A percentile compares a stretch with the other conserved stretches of the same genome.
These are phyloP conservation scores for Fusarium gaditjirri DNA, from an alignment of 2,329 filamentous ascomycete species.

Conservation along the genomic window DNA sequence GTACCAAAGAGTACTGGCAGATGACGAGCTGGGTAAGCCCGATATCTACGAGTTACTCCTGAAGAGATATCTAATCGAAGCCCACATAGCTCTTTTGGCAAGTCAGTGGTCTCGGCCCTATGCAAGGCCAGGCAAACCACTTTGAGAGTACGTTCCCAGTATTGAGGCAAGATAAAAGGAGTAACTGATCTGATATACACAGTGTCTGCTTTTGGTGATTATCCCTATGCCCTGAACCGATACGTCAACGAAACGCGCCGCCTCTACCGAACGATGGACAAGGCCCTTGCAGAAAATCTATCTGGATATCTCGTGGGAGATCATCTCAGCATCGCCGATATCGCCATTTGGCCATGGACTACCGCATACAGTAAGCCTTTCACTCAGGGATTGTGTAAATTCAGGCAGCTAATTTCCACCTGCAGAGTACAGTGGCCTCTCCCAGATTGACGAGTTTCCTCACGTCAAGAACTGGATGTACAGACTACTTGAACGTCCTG, in stretches of 20 bases:
- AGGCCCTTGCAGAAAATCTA: slow-evolving; percentile 67
- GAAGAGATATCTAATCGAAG: not conserved
- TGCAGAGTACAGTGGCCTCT: slow-evolving; percentile 48
- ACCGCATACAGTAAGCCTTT: slow-evolving; percentile 57
- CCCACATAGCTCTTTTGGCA: slow-evolving; percentile 70
- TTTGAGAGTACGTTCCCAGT: slow-evolving; percentile 66
- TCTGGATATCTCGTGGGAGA: slow-evolving; percentile 73
- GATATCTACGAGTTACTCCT: not conserved
- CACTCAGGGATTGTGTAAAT: not conserved
- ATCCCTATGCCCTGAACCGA: slow-evolving; percentile 82
- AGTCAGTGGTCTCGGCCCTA: slow-evolving; percentile 82
- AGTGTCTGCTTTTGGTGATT: slow-evolving; percentile 81
- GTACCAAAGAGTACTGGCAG: slow-evolving; percentile 79
- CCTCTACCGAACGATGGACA: slow-evolving; percentile 80
- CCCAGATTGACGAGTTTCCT: slow-evolving; percentile 77
- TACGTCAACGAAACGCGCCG: slow-evolving; percentile 87
- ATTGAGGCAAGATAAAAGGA: not conserved
- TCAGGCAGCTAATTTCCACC: not conserved
- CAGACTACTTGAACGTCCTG: slow-evolving; percentile 73
- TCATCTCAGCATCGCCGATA: slow-evolving; percentile 78
- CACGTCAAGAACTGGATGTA: slow-evolving; percentile 80
- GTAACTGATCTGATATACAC: not conserved
- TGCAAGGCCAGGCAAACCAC: slow-evolving; percentile 85
- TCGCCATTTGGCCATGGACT: slow-evolving; percentile 83
- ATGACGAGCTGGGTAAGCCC: slow-evolving; percentile 75